phyloP scores from a whole-genome alignment of 2,329 filamentous ascomycete genomes.

The Pyrenophora seminiperda region DNA sequence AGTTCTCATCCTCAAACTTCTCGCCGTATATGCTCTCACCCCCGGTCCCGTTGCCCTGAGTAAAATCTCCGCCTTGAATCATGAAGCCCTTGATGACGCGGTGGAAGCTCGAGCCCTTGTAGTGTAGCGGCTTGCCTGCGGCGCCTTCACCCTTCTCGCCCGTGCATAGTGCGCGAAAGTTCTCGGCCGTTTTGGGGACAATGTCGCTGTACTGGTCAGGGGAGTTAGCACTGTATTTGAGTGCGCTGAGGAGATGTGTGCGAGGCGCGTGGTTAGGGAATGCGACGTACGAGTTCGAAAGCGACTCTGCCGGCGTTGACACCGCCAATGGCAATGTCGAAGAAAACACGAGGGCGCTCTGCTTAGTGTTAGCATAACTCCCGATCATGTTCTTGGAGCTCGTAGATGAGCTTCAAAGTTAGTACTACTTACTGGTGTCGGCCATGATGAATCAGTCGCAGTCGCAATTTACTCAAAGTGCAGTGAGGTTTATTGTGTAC shows the following conservation, averaged over 20 bases:
- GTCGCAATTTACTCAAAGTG: neutral
- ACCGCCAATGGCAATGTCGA: conserved; percentile 84
- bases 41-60: conserved; percentile 88
- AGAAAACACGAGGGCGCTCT: conserved; percentile 82
- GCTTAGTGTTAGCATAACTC: conserved; percentile 17
- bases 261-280: neutral
- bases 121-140: conserved; percentile 83
- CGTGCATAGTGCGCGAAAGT: conserved; percentile 93
- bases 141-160: conserved; percentile 89
- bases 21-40: conserved; percentile 97
- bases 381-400: neutral
- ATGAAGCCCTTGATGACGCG: conserved; percentile 98
- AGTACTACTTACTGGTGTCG: conserved; percentile 27
- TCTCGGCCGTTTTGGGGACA: conserved; percentile 93
- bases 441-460: conserved; percentile 31
- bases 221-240: conserved; percentile 10
- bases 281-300: conserved; percentile 74
- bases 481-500: neutral
- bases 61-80: conserved; percentile 98
- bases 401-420: neutral
- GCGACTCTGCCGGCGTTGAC: conserved; percentile 75
- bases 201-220: conserved; percentile 51
- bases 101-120: conserved; percentile 92
- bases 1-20: conserved; percentile 98
- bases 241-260: neutral